Evolutionary conservation across 2,329 filamentous ascomycete genomes (phyloP).

Genomic region (Aureobasidium namibiae): DNA sequence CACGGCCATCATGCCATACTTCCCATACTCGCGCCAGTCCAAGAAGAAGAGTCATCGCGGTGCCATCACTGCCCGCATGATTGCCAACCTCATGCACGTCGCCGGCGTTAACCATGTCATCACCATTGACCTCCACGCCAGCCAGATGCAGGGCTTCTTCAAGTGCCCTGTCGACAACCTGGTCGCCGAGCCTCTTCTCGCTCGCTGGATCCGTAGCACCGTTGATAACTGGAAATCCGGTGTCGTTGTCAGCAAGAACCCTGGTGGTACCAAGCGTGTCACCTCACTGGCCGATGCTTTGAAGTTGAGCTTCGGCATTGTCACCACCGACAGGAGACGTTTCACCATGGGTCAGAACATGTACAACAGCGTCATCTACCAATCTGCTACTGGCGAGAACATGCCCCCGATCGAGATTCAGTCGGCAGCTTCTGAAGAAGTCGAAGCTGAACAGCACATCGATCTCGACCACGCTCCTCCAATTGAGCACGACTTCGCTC

Average conservation of each 20-base stretch:
- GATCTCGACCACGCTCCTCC: conserved; percentile 14
- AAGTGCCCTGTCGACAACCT: conserved; percentile 96
- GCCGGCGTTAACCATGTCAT: conserved; percentile 97
- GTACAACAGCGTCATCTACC: conserved; percentile 70
- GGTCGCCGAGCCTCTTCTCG: conserved; percentile 88
- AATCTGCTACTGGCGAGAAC: conserved; percentile 25
- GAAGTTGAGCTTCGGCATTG: conserved; percentile 96
- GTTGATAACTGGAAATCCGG: conserved; percentile 81
- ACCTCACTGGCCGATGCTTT: conserved; percentile 91
- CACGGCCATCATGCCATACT: conserved; percentile 91
- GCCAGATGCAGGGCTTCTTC: conserved; percentile 99
- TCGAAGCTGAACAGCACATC: conserved; percentile 25
- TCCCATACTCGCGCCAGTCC: conserved; percentile 97
- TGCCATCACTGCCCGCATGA: conserved; percentile 92
- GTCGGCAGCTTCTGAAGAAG: conserved; percentile 15
- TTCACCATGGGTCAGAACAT: conserved; percentile 45
- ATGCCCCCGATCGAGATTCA: conserved; percentile 15
- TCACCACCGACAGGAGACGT: conserved; percentile 67
- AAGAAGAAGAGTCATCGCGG: conserved; percentile 98
- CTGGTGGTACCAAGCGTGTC: conserved; percentile 92
- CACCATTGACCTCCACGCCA: conserved; percentile 84
- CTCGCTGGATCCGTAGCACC: conserved; percentile 88
- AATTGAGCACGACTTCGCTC: conserved; percentile 23
- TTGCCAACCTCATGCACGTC: conserved; percentile 87
- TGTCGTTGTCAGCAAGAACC: conserved; percentile 96